Evolutionary conservation across 2,329 filamentous ascomycete genomes (phyloP).

Genomic region (Neobulgaria alba): DNA sequence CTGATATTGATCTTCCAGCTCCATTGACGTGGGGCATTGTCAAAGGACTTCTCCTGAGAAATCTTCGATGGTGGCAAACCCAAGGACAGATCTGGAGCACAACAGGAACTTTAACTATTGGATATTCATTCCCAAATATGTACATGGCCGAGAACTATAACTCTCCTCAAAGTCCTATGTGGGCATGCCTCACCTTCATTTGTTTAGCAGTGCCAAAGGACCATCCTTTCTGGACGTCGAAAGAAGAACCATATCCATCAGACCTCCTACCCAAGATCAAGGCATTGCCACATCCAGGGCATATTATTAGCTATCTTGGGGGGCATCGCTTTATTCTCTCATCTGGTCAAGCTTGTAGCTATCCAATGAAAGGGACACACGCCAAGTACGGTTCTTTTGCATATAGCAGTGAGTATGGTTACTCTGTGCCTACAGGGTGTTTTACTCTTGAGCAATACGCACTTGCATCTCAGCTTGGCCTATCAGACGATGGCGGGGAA

Average conservation of each 20-base stretch:
- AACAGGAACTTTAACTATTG: constrained; percentile 64
- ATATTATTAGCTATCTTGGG: constrained; percentile 64
- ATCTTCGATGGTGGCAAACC: constrained; percentile 72
- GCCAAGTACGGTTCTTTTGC: constrained; percentile 76
- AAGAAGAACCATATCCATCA: constrained; percentile 53
- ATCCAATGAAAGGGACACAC: constrained; percentile 72
- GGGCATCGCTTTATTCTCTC: constrained; percentile 69
- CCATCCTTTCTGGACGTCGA: constrained; percentile 67
- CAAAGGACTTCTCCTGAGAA: constrained; percentile 65
- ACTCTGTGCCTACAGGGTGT: constrained; percentile 67
- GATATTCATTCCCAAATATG: constrained; percentile 73
- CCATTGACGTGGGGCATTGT: constrained; percentile 73
- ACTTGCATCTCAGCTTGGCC: constrained; percentile 64
- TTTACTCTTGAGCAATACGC: constrained; percentile 72
- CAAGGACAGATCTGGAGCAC: constrained; percentile 67
- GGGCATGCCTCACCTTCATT: constrained; percentile 72
- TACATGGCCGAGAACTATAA: constrained; percentile 80
- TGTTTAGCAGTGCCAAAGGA: constrained; percentile 59
- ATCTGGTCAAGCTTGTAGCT: constrained; percentile 73
- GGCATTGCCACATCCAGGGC: constrained; percentile 57
- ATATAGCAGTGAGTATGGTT: constrained; percentile 68
- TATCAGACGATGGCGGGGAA: constrained; percentile 71
- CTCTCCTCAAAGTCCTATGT: constrained; percentile 63
- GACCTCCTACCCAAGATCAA: constrained; percentile 49
- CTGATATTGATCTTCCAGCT: constrained; percentile 61